phyloP scores from a whole-genome alignment of 768 basidiomycete species.

The Leccinellum luteum region DNA sequence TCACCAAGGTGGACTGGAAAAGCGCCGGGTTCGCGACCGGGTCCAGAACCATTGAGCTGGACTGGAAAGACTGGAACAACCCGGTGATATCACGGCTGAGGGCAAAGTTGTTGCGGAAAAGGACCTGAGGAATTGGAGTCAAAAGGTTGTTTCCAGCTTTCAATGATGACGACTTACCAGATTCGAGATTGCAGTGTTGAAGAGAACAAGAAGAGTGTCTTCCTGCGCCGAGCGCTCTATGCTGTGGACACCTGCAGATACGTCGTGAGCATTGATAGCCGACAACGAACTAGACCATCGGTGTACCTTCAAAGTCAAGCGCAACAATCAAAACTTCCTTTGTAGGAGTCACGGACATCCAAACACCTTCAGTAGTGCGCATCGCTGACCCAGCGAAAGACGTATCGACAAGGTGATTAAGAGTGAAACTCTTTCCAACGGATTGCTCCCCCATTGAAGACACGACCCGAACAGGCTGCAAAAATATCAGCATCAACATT shows the following conservation, averaged over 20 bases:
- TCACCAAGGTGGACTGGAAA: slow-evolving; percentile 56
- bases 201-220: slow-evolving; percentile 60
- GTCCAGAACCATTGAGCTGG: slow-evolving; percentile 53
- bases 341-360: slow-evolving; percentile 66
- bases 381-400: slow-evolving; percentile 66
- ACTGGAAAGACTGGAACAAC: slow-evolving; percentile 60
- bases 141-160: not conserved
- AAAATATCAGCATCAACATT: not conserved
- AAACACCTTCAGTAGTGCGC: slow-evolving; percentile 63
- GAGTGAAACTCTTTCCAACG: slow-evolving; percentile 56
- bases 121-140: slow-evolving; percentile 38
- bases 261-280: not conserved
- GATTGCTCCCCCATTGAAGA: slow-evolving; percentile 71
- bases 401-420: slow-evolving; percentile 62
- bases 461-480: slow-evolving; percentile 58
- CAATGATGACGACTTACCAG: slow-evolving; percentile 36
- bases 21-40: slow-evolving; percentile 55
- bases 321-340: slow-evolving; percentile 54
- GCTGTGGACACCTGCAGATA: slow-evolving; percentile 52
- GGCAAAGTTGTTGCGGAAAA: slow-evolving; percentile 66
- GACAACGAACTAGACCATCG: not conserved
- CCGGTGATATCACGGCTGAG: slow-evolving; percentile 60
- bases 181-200: slow-evolving; percentile 66
- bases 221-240: slow-evolving; percentile 64
- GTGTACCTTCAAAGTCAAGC: slow-evolving; percentile 60